These are phyloP conservation scores for Platanthera guangdongensis DNA, from an alignment of 106 monocot species.

Conservation along the genomic window DNA sequence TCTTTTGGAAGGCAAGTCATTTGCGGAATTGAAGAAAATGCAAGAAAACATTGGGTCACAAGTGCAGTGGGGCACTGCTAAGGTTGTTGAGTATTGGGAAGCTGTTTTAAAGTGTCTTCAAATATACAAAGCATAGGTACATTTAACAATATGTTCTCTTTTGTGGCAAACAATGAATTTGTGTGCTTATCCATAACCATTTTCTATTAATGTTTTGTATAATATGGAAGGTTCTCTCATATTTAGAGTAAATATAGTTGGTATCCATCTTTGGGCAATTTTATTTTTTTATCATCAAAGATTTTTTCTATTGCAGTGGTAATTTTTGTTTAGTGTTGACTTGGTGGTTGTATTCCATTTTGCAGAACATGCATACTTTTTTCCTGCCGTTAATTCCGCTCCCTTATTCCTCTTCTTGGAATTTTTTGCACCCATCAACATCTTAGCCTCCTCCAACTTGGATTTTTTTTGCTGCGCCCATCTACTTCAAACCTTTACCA, in stretches of 20 bases:
- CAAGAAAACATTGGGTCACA: constrained; percentile 68
- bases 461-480: too few species aligned
- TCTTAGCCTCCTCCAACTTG: too few species aligned
- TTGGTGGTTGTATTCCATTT: neutral
- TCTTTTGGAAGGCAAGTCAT: constrained; percentile 63
- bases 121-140: constrained; percentile 94
- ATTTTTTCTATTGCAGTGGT: neutral
- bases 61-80: constrained; percentile 84
- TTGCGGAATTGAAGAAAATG: constrained; percentile 62
- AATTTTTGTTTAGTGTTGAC: neutral
- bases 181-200: neutral
- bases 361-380: neutral
- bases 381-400: too few species aligned
- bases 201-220: neutral
- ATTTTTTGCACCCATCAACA: too few species aligned
- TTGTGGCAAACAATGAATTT: neutral
- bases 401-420: too few species aligned
- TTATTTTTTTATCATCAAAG: neutral
- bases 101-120: constrained; percentile 86
- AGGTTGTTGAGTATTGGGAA: constrained; percentile 97
- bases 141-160: neutral
- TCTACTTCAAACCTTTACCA: too few species aligned
- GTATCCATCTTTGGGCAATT: neutral
- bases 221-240: neutral
- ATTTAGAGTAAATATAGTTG: neutral